These are phyloP conservation scores for Lophiostoma macrostomum DNA, from an alignment of 495 filamentous ascomycete genomes.

Conservation along the genomic window DNA sequence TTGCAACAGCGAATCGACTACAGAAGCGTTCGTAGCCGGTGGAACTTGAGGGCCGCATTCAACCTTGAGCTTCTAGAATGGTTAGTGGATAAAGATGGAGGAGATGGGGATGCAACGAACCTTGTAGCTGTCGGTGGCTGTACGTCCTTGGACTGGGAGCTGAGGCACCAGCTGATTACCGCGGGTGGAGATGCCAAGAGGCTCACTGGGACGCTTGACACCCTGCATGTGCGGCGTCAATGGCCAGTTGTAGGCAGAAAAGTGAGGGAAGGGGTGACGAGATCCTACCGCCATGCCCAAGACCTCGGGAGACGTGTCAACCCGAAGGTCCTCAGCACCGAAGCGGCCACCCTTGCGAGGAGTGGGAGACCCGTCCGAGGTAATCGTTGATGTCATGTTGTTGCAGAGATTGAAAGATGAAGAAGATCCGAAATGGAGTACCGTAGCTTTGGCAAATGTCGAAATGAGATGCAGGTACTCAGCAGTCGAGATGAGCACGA, in stretches of 20 bases:
- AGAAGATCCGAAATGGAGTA: conserved; percentile 19
- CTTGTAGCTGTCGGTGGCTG: conserved; percentile 30
- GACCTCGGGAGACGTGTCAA: conserved; percentile 28
- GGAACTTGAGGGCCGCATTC: conserved; percentile 40
- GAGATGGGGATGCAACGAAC: conserved; percentile 19
- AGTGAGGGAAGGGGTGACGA: conserved; percentile 12
- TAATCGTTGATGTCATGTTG: conserved; percentile 33
- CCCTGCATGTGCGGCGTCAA: conserved; percentile 32
- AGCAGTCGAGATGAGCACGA: conserved; percentile 19
- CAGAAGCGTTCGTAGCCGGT: conserved; percentile 38
- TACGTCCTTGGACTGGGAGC: neutral
- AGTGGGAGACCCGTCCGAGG: conserved; percentile 35
- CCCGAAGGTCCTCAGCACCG: conserved; percentile 24
- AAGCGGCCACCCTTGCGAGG: conserved; percentile 32
- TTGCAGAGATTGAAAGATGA: conserved; percentile 18
- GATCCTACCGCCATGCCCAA: conserved; percentile 30
- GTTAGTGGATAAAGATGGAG: conserved; percentile 39
- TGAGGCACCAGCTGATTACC: no score
- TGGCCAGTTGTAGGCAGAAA: conserved; percentile 7
- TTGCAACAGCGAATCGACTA: conserved; percentile 60
- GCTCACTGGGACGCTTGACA: conserved; percentile 23
- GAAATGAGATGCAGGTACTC: conserved; percentile 27
- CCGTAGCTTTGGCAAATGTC: conserved; percentile 14
- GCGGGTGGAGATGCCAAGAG: conserved; percentile 5
- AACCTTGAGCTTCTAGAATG: conserved; percentile 53